Percentiles rank a stretch among this genome's conserved stretches.
phyloP scores from a whole-genome alignment of 257 asterid species.

The Solanum bulbocastanum region DNA sequence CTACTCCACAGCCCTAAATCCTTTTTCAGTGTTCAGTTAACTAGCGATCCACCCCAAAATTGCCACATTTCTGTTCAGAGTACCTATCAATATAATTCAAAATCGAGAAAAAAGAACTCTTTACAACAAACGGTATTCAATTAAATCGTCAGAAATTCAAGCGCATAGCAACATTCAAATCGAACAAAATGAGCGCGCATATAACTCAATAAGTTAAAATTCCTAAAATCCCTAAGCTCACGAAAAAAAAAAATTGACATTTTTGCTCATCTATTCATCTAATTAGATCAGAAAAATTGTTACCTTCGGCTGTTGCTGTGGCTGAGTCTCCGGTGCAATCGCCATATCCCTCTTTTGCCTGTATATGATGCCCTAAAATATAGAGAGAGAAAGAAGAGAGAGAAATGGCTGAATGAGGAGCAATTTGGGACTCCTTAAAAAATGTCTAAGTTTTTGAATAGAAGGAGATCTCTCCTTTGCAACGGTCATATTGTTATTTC shows the following conservation, averaged over 20 bases:
- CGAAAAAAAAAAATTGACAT: background rate
- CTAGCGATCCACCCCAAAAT: background rate
- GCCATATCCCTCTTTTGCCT: constrained; percentile 22
- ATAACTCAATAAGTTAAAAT: background rate
- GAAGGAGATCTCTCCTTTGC: background rate
- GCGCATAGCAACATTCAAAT: background rate
- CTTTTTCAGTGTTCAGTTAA: background rate
- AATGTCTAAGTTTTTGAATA: background rate
- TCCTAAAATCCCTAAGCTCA: background rate
- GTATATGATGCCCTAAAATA: background rate
- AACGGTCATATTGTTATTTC: background rate
- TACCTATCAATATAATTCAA: background rate
- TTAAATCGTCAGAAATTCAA: background rate
- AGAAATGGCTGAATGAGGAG: background rate
- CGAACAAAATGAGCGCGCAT: background rate
- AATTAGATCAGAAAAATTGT: background rate
- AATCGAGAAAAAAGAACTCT: background rate
- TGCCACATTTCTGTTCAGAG: background rate
- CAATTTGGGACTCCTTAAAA: background rate
- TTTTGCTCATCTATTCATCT: background rate
- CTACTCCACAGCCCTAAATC: background rate
- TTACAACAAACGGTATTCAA: background rate
- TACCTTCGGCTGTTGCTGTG: constrained; percentile 48
- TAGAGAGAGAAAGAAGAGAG: background rate
- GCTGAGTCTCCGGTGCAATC: constrained; percentile 36